These are phyloP conservation scores for Balansia obtecta DNA, from an alignment of 2,329 filamentous ascomycete genomes.

Conservation along the genomic window DNA sequence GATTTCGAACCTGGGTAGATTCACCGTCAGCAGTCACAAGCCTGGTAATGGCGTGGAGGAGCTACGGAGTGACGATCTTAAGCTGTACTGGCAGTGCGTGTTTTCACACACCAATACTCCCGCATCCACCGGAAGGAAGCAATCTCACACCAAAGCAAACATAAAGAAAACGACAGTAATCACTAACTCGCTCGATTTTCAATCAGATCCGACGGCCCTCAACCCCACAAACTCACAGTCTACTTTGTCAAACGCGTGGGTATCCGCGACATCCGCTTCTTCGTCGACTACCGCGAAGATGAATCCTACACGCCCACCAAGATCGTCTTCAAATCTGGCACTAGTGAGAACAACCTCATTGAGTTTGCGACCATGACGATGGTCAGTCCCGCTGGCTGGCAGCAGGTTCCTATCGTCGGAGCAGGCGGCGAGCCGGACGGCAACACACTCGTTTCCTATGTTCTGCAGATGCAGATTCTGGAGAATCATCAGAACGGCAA, in stretches of 20 bases:
- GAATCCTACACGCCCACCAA: constrained; percentile 95
- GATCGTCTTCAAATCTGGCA: constrained; percentile 80
- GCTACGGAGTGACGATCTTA: constrained; percentile 59
- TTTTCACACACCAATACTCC: too few relatives aligned
- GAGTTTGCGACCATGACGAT: constrained; percentile 76
- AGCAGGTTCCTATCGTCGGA: constrained; percentile 57
- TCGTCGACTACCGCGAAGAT: constrained; percentile 82
- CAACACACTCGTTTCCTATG: constrained; percentile 72
- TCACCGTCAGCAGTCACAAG: constrained; percentile 73
- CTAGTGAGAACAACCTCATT: constrained; percentile 80
- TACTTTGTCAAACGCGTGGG: constrained; percentile 77
- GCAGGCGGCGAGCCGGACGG: constrained; percentile 49
- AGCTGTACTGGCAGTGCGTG: constrained; percentile 66
- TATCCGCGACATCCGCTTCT: constrained; percentile 68
- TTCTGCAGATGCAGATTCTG: constrained; percentile 79
- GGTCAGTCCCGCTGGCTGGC: constrained; percentile 74
- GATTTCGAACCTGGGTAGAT: constrained; percentile 72
- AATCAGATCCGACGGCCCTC: constrained; percentile 75
- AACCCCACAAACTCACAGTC: constrained; percentile 71
- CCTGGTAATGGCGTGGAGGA: constrained; percentile 68
- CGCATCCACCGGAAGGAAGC: background rate
- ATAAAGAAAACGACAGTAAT: background rate
- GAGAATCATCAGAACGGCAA: constrained; percentile 99
- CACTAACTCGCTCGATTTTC: constrained; percentile 39
- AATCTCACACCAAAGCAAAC: background rate